Conservation (phyloP, 139 green algal genomes). For the Volvox reticuliferus region DNA sequence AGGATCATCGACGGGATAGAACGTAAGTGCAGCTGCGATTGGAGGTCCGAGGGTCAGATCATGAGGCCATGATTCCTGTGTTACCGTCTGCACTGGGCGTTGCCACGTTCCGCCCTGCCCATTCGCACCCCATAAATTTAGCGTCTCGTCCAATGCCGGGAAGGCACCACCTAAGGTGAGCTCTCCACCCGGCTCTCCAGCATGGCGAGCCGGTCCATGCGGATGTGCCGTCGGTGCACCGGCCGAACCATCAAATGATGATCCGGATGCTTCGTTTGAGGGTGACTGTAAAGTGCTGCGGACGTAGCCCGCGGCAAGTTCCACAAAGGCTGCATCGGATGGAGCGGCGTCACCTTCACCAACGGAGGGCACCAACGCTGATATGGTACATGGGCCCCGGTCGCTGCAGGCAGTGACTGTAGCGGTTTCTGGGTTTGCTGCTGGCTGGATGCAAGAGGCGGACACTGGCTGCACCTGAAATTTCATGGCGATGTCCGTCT, state of each 20-base stretch:
- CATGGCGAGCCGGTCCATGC: too few relatives aligned
- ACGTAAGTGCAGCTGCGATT: not conserved
- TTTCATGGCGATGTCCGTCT: too few relatives aligned
- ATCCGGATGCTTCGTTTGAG: constrained; percentile 6
- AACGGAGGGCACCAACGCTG: not conserved
- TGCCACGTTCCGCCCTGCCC: too few relatives aligned
- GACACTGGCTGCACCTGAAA: too few relatives aligned
- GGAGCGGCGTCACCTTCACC: not conserved
- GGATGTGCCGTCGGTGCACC: not conserved
- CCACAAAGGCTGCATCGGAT: constrained; percentile 15
- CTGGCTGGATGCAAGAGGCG: too few relatives aligned
- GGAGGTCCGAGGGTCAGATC: not conserved
- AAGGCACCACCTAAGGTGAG: not conserved
- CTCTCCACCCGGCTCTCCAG: not conserved
- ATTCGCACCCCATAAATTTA: not conserved
- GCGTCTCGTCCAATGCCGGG: not conserved
- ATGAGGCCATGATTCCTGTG: too few relatives aligned
- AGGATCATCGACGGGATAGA: not conserved
- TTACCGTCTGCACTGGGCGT: not conserved
- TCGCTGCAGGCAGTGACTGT: too few relatives aligned
- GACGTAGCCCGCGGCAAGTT: constrained; percentile 32
- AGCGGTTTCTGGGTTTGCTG: too few relatives aligned
- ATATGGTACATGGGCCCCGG: too few relatives aligned
- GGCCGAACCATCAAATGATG: not conserved
- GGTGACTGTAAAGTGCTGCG: not conserved